phyloP scores from a whole-genome alignment of 257 asterid genomes.

The Scutellaria baicalensis region DNA sequence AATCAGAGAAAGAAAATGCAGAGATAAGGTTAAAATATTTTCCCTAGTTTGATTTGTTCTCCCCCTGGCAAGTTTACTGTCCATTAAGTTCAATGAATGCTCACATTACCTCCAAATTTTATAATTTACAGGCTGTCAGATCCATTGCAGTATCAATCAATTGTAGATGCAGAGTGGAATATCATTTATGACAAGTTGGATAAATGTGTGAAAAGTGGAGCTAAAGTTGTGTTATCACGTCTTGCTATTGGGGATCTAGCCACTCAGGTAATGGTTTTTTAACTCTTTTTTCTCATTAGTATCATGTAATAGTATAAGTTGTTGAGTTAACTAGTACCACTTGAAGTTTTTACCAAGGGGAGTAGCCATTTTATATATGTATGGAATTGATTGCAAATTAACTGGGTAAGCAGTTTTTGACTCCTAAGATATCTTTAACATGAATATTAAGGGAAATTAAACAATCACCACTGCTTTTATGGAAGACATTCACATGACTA shows the following conservation, averaged over 20 bases:
- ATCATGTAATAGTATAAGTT: background rate
- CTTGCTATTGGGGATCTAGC: slow-evolving; percentile 94
- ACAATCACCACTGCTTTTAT: background rate
- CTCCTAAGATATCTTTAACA: background rate
- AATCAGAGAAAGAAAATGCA: slow-evolving; percentile 91
- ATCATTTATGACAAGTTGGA: slow-evolving; percentile 88
- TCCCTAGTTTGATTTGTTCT: background rate
- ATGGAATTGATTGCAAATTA: background rate
- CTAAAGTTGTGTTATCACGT: slow-evolving; percentile 77
- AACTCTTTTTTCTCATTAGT: background rate
- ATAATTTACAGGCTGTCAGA: slow-evolving; percentile 58
- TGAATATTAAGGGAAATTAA: background rate
- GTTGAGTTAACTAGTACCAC: background rate
- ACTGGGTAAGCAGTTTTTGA: background rate
- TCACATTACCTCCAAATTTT: slow-evolving; percentile 8
- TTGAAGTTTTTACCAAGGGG: background rate
- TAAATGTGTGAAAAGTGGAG: slow-evolving; percentile 88
- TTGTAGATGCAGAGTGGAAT: slow-evolving; percentile 97
- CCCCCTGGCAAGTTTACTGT: background rate
- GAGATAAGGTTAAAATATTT: slow-evolving; percentile 63
- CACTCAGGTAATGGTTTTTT: slow-evolving; percentile 56
- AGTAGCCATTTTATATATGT: background rate
- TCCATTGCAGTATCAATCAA: slow-evolving; percentile 86
- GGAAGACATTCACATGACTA: background rate
- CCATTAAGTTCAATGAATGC: background rate